Conservation (phyloP, 1,284 basidiomycete genomes). For the Puccinia triticina region DNA sequence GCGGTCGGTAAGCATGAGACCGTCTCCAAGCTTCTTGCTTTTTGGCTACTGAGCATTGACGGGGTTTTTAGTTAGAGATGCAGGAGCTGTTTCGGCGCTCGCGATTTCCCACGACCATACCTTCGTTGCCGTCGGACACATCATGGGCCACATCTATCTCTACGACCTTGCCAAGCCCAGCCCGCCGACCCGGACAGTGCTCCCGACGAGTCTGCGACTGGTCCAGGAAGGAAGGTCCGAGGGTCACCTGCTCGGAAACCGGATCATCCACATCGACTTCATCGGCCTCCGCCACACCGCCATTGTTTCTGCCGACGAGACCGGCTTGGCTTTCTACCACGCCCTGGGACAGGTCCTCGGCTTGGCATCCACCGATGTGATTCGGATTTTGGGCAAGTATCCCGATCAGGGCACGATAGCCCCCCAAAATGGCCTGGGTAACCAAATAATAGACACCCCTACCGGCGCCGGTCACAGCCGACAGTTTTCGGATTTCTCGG, state of each 20-base stretch:
- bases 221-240: constrained; percentile 83
- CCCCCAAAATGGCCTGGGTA: neutral
- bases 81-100: constrained; percentile 84
- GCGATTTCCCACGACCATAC: constrained; percentile 92
- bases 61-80: constrained; percentile 64
- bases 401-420: constrained; percentile 64
- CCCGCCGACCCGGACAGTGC: constrained; percentile 59
- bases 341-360: constrained; percentile 92
- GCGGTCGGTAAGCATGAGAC: constrained; percentile 65
- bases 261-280: constrained; percentile 84
- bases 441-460: neutral
- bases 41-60: constrained; percentile 4
- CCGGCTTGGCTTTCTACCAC: constrained; percentile 92
- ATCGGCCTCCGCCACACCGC: constrained; percentile 93
- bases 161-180: constrained; percentile 76
- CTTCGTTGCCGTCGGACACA: constrained; percentile 85
- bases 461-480: neutral
- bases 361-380: constrained; percentile 89
- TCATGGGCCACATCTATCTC: constrained; percentile 80
- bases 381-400: constrained; percentile 91
- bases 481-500: constrained; percentile 37
- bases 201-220: constrained; percentile 66
- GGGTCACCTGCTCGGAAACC: constrained; percentile 82
- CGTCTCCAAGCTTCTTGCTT: neutral
- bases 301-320: constrained; percentile 85